Evolutionary conservation across 1,139 yeast species (phyloP), one percentile per base, ranked within the genome.

Genomic region (Pichia sp.): DNA sequence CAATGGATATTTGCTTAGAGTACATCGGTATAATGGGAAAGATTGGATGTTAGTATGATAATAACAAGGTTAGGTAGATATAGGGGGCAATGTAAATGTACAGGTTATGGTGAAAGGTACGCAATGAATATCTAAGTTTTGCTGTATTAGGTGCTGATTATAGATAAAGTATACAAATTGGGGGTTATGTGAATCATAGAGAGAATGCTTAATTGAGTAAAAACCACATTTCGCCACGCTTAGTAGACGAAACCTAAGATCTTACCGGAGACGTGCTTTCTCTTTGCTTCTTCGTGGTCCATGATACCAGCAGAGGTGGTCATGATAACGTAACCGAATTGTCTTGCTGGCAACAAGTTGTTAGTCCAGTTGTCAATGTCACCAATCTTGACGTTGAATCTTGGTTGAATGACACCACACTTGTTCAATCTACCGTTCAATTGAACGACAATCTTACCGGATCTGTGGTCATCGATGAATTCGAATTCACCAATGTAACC

Each of bases 241-340:
- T 80, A 86, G 76, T 88, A 88, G 51, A 88, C 96, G 69, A 84
- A 88, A 61, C 97, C 97, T 63, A 88, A 78, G 63, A 88, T 81
- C 74, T 88, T 88, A 68, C 97, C 97, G 56, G 96, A 86, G 58
- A 88, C 97, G 71, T 91, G 97, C 85, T 91, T 91, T 81, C 97
- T 84, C 81, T 96, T 87, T 58, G 98, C 98, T 75, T 91, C 98
- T 74, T 91, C 98, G 74, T 91, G 98, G 76, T 91, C 97, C 96
- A 91, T 87, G 59, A 91, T 91, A 72, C 98, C 98, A 59, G 97
- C 96, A 59, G 98, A 91, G 56, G 98, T 91, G 67, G 98, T 88
- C 63, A 88, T 78, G 66, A 88, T 83, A 62, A 88, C 88, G 73
- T 72, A 87, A 73, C 97, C 97, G 62, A 88, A 88, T 71, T 88